Percentiles rank a stretch among this genome's conserved stretches.
phyloP scores from a whole-genome alignment of 331 rosid species.

The Stylosanthes scabra region DNA sequence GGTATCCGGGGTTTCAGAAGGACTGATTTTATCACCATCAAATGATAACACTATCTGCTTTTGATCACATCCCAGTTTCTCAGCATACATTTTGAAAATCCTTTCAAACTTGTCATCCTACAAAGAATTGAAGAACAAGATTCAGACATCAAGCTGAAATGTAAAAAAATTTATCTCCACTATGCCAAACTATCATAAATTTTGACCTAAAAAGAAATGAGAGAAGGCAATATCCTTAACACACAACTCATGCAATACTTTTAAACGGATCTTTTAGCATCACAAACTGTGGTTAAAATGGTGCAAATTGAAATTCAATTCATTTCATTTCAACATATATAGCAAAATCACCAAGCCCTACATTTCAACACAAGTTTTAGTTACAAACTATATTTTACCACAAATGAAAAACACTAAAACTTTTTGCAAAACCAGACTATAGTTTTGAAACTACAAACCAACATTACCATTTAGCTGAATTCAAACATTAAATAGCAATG shows the following conservation, averaged over 20 bases:
- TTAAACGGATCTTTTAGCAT: neutral
- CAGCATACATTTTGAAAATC: constrained; percentile 74
- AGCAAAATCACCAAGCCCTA: neutral
- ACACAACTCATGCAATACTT: neutral
- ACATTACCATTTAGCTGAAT: constrained; percentile 13
- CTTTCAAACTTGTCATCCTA: constrained; percentile 92
- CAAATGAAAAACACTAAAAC: neutral
- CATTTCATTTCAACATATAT: neutral
- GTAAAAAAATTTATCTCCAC: neutral
- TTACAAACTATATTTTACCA: neutral
- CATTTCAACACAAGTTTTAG: neutral
- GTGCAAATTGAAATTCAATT: neutral
- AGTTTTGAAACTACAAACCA: neutral
- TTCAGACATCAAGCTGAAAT: constrained; percentile 14
- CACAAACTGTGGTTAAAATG: neutral
- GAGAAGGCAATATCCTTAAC: neutral
- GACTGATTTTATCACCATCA: constrained; percentile 83
- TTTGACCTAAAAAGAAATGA: constrained; percentile 15
- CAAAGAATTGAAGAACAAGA: constrained; percentile 31
- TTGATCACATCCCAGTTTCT: constrained; percentile 65
- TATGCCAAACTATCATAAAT: constrained; percentile 12
- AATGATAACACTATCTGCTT: constrained; percentile 66
- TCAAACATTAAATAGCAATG: constrained; percentile 2
- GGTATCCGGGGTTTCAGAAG: constrained; percentile 65
- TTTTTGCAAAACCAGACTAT: neutral